These are phyloP conservation scores for Ploettnerulaceae sp. DNA, from an alignment of 2,329 filamentous ascomycete genomes.

Conservation along the genomic window DNA sequence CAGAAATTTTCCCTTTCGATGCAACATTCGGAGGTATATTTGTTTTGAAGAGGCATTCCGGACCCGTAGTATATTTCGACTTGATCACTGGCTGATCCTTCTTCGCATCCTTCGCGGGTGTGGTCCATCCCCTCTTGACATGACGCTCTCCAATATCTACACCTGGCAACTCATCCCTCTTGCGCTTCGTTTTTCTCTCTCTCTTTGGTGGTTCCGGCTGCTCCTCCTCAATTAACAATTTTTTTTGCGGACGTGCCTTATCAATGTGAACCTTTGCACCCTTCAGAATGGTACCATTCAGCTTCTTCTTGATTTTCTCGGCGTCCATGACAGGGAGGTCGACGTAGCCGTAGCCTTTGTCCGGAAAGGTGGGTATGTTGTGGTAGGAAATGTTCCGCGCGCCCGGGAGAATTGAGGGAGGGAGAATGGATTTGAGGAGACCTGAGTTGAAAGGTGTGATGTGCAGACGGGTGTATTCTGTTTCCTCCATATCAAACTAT, in stretches of 20 bases:
- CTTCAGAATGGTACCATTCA: conserved; percentile 80
- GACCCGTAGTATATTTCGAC: conserved; percentile 75
- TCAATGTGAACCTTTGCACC: conserved; percentile 83
- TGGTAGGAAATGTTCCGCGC: conserved; percentile 88
- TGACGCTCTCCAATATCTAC: conserved; percentile 58
- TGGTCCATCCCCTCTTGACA: conserved; percentile 41
- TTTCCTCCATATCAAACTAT: conserved; percentile 17
- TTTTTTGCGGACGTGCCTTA: conserved; percentile 64
- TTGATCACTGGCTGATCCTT: conserved; percentile 55
- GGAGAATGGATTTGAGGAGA: conserved; percentile 67
- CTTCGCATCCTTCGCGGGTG: conserved; percentile 47
- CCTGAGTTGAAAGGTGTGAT: conserved; percentile 80
- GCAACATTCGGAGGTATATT: conserved; percentile 59
- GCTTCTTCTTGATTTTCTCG: conserved; percentile 84
- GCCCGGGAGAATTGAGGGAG: conserved; percentile 57
- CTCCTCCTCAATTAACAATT: conserved; percentile 33
- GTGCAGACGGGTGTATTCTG: conserved; percentile 60
- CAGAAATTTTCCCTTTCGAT: conserved; percentile 35
- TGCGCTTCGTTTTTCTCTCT: conserved; percentile 44
- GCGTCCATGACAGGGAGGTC: conserved; percentile 78
- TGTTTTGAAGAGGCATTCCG: conserved; percentile 82
- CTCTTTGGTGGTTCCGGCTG: conserved; percentile 40
- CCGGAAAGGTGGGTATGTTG: conserved; percentile 78
- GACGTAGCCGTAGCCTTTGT: conserved; percentile 84
- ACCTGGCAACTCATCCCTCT: conserved; percentile 52